Evolutionary conservation across 1,284 basidiomycete genomes (phyloP).

Genomic region (Pseudozyma thailandica): DNA sequence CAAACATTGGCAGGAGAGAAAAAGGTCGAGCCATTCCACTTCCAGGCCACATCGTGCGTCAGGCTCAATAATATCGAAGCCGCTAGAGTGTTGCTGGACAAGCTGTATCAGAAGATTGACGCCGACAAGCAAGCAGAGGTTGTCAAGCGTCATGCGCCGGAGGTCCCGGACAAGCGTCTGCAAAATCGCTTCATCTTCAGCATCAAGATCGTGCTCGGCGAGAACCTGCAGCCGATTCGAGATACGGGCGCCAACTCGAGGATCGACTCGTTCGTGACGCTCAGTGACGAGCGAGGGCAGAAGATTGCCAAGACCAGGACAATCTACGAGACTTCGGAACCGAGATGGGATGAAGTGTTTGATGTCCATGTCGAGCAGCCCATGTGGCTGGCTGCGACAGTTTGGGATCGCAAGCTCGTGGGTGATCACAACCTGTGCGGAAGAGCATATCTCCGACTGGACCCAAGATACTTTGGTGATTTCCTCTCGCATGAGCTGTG

Average conservation of each 20-base stretch:
- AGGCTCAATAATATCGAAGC: constrained; percentile 98
- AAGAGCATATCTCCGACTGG: constrained; percentile 88
- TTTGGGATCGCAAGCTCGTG: constrained; percentile 87
- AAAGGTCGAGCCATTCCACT: constrained; percentile 92
- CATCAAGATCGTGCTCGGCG: constrained; percentile 83
- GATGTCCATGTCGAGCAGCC: constrained; percentile 84
- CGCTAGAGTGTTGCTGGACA: constrained; percentile 87
- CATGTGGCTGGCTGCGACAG: constrained; percentile 94
- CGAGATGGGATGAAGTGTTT: constrained; percentile 97
- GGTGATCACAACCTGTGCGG: constrained; percentile 80
- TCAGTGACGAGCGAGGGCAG: constrained; percentile 90
- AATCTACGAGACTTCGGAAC: constrained; percentile 88
- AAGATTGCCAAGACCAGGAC: constrained; percentile 94
- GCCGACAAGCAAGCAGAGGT: constrained; percentile 86
- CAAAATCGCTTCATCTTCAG: constrained; percentile 81
- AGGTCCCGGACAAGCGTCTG: constrained; percentile 69
- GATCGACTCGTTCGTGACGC: constrained; percentile 89
- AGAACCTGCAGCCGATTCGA: constrained; percentile 57
- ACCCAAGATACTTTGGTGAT: constrained; percentile 88
- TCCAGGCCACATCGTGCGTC: constrained; percentile 86
- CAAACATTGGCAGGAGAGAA: constrained; percentile 83
- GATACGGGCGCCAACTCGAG: constrained; percentile 43
- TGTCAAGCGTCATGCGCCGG: constrained; percentile 68
- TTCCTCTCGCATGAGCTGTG: constrained; percentile 90
- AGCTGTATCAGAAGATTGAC: constrained; percentile 90